Evolutionary conservation across 208 protist genomes (phyloP), one percentile per base, ranked within the genome.

Genomic region (Leishmania turanica): DNA sequence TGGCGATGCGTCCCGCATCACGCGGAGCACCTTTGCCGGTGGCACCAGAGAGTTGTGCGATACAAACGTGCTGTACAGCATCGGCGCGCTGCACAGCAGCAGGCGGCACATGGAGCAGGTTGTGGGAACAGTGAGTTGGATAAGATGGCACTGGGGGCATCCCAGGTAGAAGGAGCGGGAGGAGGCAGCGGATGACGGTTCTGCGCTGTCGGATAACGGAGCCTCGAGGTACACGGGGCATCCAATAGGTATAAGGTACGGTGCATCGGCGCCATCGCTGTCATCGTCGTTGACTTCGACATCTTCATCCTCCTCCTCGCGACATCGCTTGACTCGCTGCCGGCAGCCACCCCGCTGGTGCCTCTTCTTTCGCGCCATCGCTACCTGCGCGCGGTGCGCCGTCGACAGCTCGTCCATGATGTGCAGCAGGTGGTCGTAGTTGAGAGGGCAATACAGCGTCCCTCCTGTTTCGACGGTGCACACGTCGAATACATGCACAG

Each of bases 401-500:
- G 86, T 60, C 3, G 89, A 88, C 64, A 96, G 83, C 51, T 82
- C 68, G 31, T 78, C 82, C 40, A 97, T 27, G 31, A 97, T 92
- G 7, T 81, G 77, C 66, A 87, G 86, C 1, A 96, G 69, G 80
- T 97, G 94, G n/a, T 92, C 91, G 79, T 92, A 97, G 81, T 89
- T 93, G 74, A 95, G 85, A 9, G 94, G 94, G 62, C 91, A 95
- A 78, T 92, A 80, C 77, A 96, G 80, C 53, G 54, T 49, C 49
- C 94, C 94, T 60, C 91, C 90, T 13, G 91, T 96, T 64, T 80
- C 24, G 19, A 73, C 47, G 27, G 94, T 89, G 62, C 80, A 87
- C 77, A 90, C 84, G n/a, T 93, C 84, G 75, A 93, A 94, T 2
- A 93, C 92, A 82, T 96, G 91, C 37, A 97, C 94, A n/a, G 92